Conservation (phyloP, 1,139 yeast species). For the Suhomyces anneliseae region DNA sequence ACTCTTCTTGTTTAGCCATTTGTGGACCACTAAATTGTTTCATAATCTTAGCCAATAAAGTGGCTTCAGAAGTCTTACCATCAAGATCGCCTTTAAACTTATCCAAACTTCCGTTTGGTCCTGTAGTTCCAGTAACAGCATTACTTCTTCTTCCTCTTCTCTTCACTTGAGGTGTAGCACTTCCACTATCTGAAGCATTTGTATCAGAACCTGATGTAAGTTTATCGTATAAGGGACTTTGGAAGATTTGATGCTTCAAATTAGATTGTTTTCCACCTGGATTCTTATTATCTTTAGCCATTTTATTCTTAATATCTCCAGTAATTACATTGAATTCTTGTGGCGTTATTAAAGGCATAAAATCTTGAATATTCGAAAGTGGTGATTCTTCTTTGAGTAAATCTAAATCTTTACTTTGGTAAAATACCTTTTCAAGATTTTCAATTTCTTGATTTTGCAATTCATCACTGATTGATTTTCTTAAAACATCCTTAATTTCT, state of each 20-base stretch:
- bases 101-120: slow-evolving; percentile 13
- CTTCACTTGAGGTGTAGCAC: slow-evolving; percentile 16
- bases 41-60: slow-evolving; percentile 44
- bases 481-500: slow-evolving; percentile 29
- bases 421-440: slow-evolving; percentile 2
- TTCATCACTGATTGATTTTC: slow-evolving; percentile 16
- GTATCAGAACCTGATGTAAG: slow-evolving; percentile 48
- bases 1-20: slow-evolving; percentile 36
- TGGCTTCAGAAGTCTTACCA: slow-evolving; percentile 35
- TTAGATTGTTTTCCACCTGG: slow-evolving; percentile 16
- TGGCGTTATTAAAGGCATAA: slow-evolving; percentile 42
- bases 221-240: slow-evolving; percentile 40
- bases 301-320: slow-evolving; percentile 32
- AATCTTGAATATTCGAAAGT: slow-evolving; percentile 28
- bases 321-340: slow-evolving; percentile 44
- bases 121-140: slow-evolving; percentile 14
- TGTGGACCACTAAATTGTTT: slow-evolving; percentile 47
- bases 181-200: slow-evolving; percentile 25
- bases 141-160: slow-evolving; percentile 31
- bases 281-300: slow-evolving; percentile 19
- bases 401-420: slow-evolving; percentile 4
- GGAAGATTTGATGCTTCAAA: slow-evolving; percentile 43
- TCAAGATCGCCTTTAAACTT: slow-evolving; percentile 19
- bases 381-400: slow-evolving; percentile 1
- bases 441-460: slow-evolving; percentile 1